Base-by-base conservation (phyloP, 116 monocot genomes). In the Posidonia oceanica region DNA sequence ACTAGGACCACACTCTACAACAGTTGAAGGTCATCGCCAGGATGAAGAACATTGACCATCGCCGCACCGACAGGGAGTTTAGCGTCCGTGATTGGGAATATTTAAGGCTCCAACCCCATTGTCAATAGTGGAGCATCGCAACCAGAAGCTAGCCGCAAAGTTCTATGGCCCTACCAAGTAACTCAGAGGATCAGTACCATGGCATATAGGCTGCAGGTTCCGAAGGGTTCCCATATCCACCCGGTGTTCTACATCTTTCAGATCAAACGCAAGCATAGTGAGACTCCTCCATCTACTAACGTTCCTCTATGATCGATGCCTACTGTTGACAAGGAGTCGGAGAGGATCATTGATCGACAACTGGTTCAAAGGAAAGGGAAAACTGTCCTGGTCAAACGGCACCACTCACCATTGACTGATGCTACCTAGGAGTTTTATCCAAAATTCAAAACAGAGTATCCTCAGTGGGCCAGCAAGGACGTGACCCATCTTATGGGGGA, bases 91-190 rank as follows among this genome's bases (percentile, higher is more conserved):
- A 56, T 14, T 56, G 56, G 56, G 56, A 16, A 14, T 56, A 15
- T 0, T 0, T 56, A 0, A 56, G n/a, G 56, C 6, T n/a, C 4
- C 56, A 56, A n/a, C n/a, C n/a, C 1, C n/a, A 56, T 5, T 6
- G 14, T 0, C 56, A 0, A 0, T 56, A 0, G 14, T 3, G 2
- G 2, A 14, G 0, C 0, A 13, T 4, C 14, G 3, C 3, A 56
- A 56, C 13, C 55, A 16, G 0, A 56, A n/a, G 17, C 1, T n/a
- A 4, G 1, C 5, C 2, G 1, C 55, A 2, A 4, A 5, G 14
- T 55, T 55, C 5, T 15, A 55, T 1, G 55, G 55, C 1, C 55
- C 55, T 3, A 0, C n/a, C 56, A 56, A n/a, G 13, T 56, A 16
- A 0, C 7, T 6, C 0, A 15, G 14, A 3, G 56, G 5, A 56